Base-by-base conservation (phyloP, 2,329 filamentous ascomycete species). In the Fusarium phyllophilum region DNA sequence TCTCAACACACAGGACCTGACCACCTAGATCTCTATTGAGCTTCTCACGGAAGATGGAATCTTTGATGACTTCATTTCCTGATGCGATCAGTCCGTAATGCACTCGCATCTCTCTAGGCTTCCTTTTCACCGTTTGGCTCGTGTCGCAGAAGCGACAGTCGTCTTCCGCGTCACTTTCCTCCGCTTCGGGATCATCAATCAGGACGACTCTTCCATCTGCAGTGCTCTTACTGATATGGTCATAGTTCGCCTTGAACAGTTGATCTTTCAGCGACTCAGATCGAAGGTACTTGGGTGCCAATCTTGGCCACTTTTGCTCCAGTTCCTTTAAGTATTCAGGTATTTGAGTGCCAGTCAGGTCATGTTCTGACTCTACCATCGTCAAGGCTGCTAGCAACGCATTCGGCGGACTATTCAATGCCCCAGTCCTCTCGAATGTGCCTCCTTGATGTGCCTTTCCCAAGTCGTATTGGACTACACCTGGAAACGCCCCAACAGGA, bases 201-300 rank as follows among this genome's bases (percentile, higher is more conserved):
- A 2, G 6, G 12, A 7, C 10, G 18, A 22, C 24, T 10, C 6
- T 48, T 22, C 8, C 0, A 3, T 48, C 26, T 0, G 26, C 13
- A 48, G 6, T 2, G 10, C 26, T 22, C 26, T 48, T 3, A 3
- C 3, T 15, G 3, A 31, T 3, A 3, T 48, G 13, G 1, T 1
- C 0, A 15, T 31, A 48, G 1, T 31, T 5, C 0, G 9, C 0
- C 6, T 31, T 31, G 13, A 48, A 48, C 0, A 48, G 20, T 11
- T 48, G 9, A 31, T 48, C 26, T 22, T 22, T 31, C 0, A 48
- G 26, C 6, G 9, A 22, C 15, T 48, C 6, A 8, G 45, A 48
- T 4, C 3, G 29, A 2, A 31, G 26, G 45, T 48, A 48, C 20
- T 31, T 48, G 18, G 9, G 9, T 10, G 45, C 26, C 4, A 48